Evolutionary conservation across 148 eudicot species (phyloP), one percentile per base, ranked within the genome.

Genomic region (Nepenthes gracilis): DNA sequence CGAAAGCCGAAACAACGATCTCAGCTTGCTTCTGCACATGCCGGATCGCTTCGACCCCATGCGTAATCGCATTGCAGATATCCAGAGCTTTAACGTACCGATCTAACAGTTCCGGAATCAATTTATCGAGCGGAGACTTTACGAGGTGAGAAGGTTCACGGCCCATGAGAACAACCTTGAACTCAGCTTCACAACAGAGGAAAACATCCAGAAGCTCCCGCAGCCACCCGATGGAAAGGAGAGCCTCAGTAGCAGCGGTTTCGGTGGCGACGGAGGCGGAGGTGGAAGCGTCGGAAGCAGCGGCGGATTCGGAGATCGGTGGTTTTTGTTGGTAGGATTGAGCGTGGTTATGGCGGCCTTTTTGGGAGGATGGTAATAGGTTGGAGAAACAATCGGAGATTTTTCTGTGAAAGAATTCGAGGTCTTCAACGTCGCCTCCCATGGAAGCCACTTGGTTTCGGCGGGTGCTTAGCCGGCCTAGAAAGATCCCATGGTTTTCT

Each of bases 171-270:
- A 83, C 78, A 5, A 87, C 90, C 73, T 84, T 92, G 73, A 88
- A 92, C 62, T 92, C 94, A 1, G 86, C 86, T 70, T 92, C 96
- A 40, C 96, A 88, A 50, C 83, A 84, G 12, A 92, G 76, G 45
- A 85, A 92, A 5, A 79, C 71, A 57, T 92, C 96, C 1, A 92
- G 85, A 48, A 92, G 86, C 35, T 76, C 75, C 50, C 91, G 69
- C 9, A 82, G 62, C 96, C 96, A 92, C 11, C 82, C 73, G 54
- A 88, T 75, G 14, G 98, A 88, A 33, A 92, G 72, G 36, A 88
- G 2, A 1, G 71, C 58, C 9, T 23, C 67, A 71, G 35, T 6
- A 9, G 62, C 6, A 34, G 64, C 33, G 3, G 49, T 23, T 2
- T 55, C 23, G 32, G 65, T 35, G 14, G 57, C 36, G 8, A 57